phyloP scores from a whole-genome alignment of 352 stramenopile genomes.

The Globisporangium spinosum region DNA sequence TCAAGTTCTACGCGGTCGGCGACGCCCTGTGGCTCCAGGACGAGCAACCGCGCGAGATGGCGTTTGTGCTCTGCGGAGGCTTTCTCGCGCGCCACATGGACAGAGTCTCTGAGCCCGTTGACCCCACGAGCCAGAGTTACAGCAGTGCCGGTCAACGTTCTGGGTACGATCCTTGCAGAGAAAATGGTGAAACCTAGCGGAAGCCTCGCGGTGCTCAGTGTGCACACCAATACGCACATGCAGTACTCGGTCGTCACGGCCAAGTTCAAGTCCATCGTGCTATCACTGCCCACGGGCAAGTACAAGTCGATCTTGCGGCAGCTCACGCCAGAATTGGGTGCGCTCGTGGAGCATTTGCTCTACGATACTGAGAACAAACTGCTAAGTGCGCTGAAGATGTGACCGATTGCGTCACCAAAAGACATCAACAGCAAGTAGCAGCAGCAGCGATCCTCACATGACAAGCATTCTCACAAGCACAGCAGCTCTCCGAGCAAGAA shows the following conservation, averaged over 20 bases:
- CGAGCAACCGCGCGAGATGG: slow-evolving; percentile 39
- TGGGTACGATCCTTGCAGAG: slow-evolving; percentile 29
- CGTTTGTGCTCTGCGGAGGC: slow-evolving; percentile 50
- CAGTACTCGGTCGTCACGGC: slow-evolving; percentile 37
- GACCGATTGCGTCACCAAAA: slow-evolving; percentile 5
- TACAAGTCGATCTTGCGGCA: slow-evolving; percentile 51
- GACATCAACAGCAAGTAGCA: slow-evolving; percentile 3
- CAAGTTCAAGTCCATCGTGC: slow-evolving; percentile 56
- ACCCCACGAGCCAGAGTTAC: neutral
- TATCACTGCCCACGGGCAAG: slow-evolving; percentile 46
- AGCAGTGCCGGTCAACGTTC: neutral
- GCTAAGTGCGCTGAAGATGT: slow-evolving; percentile 24
- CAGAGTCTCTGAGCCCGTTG: slow-evolving; percentile 15
- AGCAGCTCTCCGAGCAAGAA: neutral
- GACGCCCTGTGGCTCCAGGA: slow-evolving; percentile 39
- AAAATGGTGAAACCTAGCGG: slow-evolving; percentile 43
- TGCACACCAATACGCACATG: slow-evolving; percentile 29
- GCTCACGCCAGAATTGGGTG: slow-evolving; percentile 23
- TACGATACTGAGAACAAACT: slow-evolving; percentile 37
- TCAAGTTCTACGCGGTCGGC: slow-evolving; percentile 50
- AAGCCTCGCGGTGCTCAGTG: slow-evolving; percentile 28
- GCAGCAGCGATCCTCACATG: slow-evolving; percentile 5
- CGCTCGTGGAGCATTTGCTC: slow-evolving; percentile 35
- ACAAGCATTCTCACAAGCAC: slow-evolving; percentile 3
- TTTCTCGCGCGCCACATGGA: slow-evolving; percentile 34